Conservation (phyloP, 805 yeast species). For the Wickerhamomyces silvicola region DNA sequence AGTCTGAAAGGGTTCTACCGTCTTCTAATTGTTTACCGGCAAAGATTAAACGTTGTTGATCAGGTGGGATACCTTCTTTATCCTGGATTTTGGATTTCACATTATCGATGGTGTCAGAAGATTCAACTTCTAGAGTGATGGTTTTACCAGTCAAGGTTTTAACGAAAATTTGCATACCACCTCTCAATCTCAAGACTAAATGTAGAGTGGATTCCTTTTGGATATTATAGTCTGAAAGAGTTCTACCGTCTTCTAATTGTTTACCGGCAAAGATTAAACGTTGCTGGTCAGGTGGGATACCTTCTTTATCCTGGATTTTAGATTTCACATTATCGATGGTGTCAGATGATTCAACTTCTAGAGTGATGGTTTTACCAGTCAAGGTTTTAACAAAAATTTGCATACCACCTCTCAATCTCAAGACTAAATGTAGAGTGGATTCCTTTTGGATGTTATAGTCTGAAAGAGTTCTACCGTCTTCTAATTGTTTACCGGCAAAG, state of each 20-base stretch:
- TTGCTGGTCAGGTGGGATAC: slow-evolving; percentile 98
- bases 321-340: slow-evolving; percentile 91
- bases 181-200: slow-evolving; percentile 80
- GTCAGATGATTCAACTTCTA: slow-evolving; percentile 92
- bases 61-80: slow-evolving; percentile 99
- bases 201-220: slow-evolving; percentile 88
- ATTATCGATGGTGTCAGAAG: slow-evolving; percentile 93
- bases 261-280: slow-evolving; percentile 92
- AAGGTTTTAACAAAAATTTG: slow-evolving; percentile 95
- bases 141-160: slow-evolving; percentile 97
- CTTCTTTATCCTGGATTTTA: slow-evolving; percentile 97
- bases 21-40: slow-evolving; percentile 96
- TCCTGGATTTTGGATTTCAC: slow-evolving; percentile 94
- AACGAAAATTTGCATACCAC: slow-evolving; percentile 91
- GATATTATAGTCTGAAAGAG: slow-evolving; percentile 88
- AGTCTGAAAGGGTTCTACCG: slow-evolving; percentile 89
- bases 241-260: slow-evolving; percentile 92
- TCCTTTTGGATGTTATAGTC: slow-evolving; percentile 96
- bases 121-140: slow-evolving; percentile 95
- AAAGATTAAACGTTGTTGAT: slow-evolving; percentile 94
- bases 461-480: slow-evolving; percentile 90
- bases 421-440: slow-evolving; percentile 77
- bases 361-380: slow-evolving; percentile 95
- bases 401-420: slow-evolving; percentile 87
- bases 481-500: slow-evolving; percentile 94